These are phyloP conservation scores for Penicillium polonicum DNA, from an alignment of 2,329 filamentous ascomycete species.

Conservation along the genomic window DNA sequence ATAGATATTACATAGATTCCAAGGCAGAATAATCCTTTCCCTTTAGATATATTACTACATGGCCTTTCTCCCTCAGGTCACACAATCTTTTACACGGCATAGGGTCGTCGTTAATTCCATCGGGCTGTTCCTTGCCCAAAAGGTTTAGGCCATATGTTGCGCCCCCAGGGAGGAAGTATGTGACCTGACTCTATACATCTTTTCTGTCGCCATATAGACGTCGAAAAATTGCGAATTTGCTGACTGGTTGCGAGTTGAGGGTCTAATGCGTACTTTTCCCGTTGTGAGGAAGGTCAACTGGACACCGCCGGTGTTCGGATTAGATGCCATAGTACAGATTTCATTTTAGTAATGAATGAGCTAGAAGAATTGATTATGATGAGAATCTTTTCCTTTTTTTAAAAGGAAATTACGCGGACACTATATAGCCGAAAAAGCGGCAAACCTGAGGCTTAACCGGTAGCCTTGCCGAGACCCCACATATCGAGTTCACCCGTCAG, in stretches of 20 bases:
- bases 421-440: background rate
- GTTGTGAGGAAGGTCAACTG: slow-evolving; percentile 14
- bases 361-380: too few species aligned
- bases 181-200: background rate
- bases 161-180: slow-evolving; percentile 14
- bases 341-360: background rate
- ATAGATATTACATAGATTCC: background rate
- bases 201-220: slow-evolving; percentile 16
- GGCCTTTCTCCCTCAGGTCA: background rate
- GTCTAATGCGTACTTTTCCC: slow-evolving; percentile 17
- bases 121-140: slow-evolving; percentile 34
- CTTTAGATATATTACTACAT: background rate
- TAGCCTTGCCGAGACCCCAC: background rate
- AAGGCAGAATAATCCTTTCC: background rate
- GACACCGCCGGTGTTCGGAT: background rate
- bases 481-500: slow-evolving; percentile 1
- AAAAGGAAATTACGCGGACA: background rate
- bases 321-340: background rate
- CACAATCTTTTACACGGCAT: background rate
- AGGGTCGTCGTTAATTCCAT: slow-evolving; percentile 35
- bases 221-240: slow-evolving; percentile 3
- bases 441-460: background rate
- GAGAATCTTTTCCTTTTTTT: background rate
- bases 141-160: slow-evolving; percentile 33
- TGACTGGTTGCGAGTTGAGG: slow-evolving; percentile 15